Evolutionary conservation across 2,329 filamentous ascomycete genomes (phyloP).

Genomic region (Fusarium metavorans): DNA sequence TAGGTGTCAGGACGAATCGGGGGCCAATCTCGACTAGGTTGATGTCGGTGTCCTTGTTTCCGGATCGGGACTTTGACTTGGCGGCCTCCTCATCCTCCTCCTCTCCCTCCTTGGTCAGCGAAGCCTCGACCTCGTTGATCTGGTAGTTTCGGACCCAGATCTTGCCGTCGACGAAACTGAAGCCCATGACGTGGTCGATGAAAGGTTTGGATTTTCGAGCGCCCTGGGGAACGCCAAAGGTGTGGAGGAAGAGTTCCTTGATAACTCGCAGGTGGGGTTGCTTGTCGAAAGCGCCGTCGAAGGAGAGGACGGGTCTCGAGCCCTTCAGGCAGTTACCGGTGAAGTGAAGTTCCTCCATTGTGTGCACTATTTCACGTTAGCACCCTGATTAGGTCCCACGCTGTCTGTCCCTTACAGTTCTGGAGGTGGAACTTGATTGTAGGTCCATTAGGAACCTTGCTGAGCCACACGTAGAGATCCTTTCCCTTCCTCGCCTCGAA

Average conservation of each 20-base stretch:
- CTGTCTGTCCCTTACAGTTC: constrained; percentile 65
- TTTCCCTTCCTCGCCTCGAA: constrained; percentile 95
- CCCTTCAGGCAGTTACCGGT: constrained; percentile 97
- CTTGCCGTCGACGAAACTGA: constrained; percentile 91
- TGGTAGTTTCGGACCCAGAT: constrained; percentile 98
- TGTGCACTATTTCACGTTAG: constrained; percentile 75
- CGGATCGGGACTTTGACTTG: constrained; percentile 49
- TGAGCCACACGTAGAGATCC: constrained; percentile 94
- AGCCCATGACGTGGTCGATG: constrained; percentile 93
- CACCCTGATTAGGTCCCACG: neutral
- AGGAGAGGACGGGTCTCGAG: constrained; percentile 89
- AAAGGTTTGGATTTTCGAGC: constrained; percentile 95
- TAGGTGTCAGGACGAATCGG: constrained; percentile 91
- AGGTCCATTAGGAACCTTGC: constrained; percentile 82
- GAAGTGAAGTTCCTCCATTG: constrained; percentile 97
- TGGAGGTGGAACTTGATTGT: constrained; percentile 79
- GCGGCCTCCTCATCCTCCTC: constrained; percentile 59
- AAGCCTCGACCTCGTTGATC: constrained; percentile 83
- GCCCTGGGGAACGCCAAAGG: constrained; percentile 91
- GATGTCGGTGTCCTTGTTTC: constrained; percentile 75
- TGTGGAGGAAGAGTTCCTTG: constrained; percentile 90
- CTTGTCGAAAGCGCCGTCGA: constrained; percentile 87
- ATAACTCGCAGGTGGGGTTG: constrained; percentile 84
- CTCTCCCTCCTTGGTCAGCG: constrained; percentile 56
- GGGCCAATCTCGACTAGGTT: constrained; percentile 93